Evolutionary conservation across 2,329 filamentous ascomycete species (phyloP).

Genomic region (Colletotrichum spaethianum): DNA sequence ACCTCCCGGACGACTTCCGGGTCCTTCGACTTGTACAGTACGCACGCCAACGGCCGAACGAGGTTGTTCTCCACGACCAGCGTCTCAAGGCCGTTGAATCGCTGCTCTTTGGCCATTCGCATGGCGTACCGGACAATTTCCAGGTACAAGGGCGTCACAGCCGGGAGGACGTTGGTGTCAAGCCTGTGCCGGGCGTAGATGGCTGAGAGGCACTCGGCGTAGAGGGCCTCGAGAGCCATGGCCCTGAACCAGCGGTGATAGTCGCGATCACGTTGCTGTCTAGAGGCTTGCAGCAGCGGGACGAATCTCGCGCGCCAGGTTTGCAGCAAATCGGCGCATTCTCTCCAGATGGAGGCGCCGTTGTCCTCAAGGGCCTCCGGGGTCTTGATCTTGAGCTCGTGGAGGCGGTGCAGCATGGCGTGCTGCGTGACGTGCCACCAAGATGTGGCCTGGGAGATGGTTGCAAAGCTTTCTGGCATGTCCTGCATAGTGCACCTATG

Average conservation of each 20-base stretch:
- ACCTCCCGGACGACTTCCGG: conserved; percentile 11
- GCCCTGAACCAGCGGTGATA: conserved; percentile 19
- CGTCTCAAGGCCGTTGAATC: conserved; percentile 20
- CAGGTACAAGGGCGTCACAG: conserved; percentile 22
- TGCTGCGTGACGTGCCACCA: conserved; percentile 36
- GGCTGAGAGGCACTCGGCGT: conserved; percentile 28
- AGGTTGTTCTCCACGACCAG: conserved; percentile 19
- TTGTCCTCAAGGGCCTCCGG: neutral
- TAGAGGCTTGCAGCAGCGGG: conserved; percentile 17
- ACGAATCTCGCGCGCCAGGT: conserved; percentile 21
- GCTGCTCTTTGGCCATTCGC: conserved; percentile 7
- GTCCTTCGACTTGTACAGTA: conserved; percentile 26
- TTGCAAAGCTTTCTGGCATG: conserved; percentile 14
- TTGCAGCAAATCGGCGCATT: conserved; percentile 3
- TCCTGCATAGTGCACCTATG: conserved; percentile 25
- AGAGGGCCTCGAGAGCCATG: conserved; percentile 31
- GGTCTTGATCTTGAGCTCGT: conserved; percentile 12
- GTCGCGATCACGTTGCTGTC: neutral
- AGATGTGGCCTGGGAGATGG: conserved; percentile 8
- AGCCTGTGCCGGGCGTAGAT: conserved; percentile 18
- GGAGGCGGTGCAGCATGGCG: conserved; percentile 22
- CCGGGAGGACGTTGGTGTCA: conserved; percentile 24
- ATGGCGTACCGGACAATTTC: conserved; percentile 19
- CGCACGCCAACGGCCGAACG: conserved; percentile 28
- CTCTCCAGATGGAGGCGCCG: conserved; percentile 2